These are phyloP conservation scores for Penicillium thymicola DNA, from an alignment of 2,329 filamentous ascomycete species.

Conservation along the genomic window DNA sequence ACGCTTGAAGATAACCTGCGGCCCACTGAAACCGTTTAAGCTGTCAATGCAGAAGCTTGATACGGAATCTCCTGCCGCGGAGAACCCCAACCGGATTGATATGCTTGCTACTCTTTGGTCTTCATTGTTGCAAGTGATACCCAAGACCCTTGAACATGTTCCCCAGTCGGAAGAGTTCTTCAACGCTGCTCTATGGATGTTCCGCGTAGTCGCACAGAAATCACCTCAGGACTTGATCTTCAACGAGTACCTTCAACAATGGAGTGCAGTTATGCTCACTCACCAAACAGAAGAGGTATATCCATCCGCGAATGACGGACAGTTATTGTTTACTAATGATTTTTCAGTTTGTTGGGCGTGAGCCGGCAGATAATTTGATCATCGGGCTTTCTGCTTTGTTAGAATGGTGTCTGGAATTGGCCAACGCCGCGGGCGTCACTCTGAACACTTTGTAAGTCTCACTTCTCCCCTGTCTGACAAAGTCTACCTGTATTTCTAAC, in stretches of 20 bases:
- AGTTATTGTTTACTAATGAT: slow-evolving; percentile 19
- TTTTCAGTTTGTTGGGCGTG: slow-evolving; percentile 45
- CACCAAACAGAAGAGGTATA: slow-evolving; percentile 44
- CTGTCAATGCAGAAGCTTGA: slow-evolving; percentile 18
- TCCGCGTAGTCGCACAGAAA: slow-evolving; percentile 42
- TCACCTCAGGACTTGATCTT: slow-evolving; percentile 38
- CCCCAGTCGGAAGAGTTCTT: slow-evolving; percentile 47
- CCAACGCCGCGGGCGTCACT: slow-evolving; percentile 31
- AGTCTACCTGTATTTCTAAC: neutral
- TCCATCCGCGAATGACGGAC: neutral
- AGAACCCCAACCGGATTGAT: slow-evolving; percentile 34
- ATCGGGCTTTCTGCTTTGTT: slow-evolving; percentile 44
- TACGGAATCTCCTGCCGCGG: slow-evolving; percentile 19
- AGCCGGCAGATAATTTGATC: slow-evolving; percentile 43
- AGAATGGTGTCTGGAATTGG: slow-evolving; percentile 41
- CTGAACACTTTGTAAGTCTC: slow-evolving; percentile 35
- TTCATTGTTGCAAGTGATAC: slow-evolving; percentile 41
- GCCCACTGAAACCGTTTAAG: slow-evolving; percentile 31
- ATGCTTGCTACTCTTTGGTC: slow-evolving; percentile 48
- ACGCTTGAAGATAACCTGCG: slow-evolving; percentile 39
- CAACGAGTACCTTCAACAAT: slow-evolving; percentile 41
- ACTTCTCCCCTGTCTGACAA: neutral
- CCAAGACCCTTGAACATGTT: slow-evolving; percentile 36
- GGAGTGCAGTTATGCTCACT: slow-evolving; percentile 43
- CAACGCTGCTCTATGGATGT: slow-evolving; percentile 42